Evolutionary conservation across 768 basidiomycete genomes (phyloP).

Genomic region (Sporobolomyces pararoseus): DNA sequence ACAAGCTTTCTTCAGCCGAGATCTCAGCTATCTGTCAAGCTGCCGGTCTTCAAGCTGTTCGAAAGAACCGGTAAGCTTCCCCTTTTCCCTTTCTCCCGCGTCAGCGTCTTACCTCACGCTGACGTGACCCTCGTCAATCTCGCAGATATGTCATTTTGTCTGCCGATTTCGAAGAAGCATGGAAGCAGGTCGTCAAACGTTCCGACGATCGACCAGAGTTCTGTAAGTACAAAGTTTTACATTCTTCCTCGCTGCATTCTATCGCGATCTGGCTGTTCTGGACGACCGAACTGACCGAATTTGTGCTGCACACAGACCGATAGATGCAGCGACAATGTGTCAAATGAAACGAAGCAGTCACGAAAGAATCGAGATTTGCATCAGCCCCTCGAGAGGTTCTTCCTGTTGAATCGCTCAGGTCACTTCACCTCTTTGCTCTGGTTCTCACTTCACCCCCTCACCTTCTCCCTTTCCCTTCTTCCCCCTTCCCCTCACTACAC

Average conservation of each 20-base stretch:
- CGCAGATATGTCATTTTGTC: slow-evolving; percentile 80
- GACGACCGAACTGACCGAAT: not conserved
- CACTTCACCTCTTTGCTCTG: no score
- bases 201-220: slow-evolving; percentile 95
- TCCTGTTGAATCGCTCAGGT: no score
- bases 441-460: no score
- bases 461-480: not conserved
- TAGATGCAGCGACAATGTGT: not conserved
- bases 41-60: slow-evolving; percentile 96
- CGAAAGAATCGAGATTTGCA: not conserved
- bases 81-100: not conserved
- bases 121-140: not conserved
- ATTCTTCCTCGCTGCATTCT: not conserved
- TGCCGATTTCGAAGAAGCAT: slow-evolving; percentile 96
- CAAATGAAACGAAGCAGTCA: not conserved
- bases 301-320: not conserved
- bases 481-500: not conserved
- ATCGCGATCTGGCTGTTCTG: not conserved
- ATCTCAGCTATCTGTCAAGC: slow-evolving; percentile 94
- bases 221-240: slow-evolving; percentile 55
- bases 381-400: not conserved
- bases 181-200: slow-evolving; percentile 98
- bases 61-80: slow-evolving; percentile 70
- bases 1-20: slow-evolving; percentile 90
- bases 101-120: no score